Base-by-base conservation (phyloP, 1,139 yeast species). In the Kodamaea arcana region DNA sequence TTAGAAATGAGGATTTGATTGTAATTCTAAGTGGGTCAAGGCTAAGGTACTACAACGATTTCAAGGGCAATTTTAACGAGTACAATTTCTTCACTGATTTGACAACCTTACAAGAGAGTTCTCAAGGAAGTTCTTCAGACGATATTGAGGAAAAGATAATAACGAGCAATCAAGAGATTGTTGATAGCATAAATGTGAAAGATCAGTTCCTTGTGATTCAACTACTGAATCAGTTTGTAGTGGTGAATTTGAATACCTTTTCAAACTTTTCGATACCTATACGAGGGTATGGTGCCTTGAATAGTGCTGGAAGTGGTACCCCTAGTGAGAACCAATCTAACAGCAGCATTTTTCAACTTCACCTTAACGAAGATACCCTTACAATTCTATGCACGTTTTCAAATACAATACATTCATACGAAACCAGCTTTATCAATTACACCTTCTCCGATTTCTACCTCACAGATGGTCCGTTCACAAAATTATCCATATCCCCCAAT, bases 31-130 rank as follows among this genome's bases (percentile, higher is more conserved):
- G 69, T 26, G 69, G 69, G 38, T 72, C 87, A 2, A 65, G 67
- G 24, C 75, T 75, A 27, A 63, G 96, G 41, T 63, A 72, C 32
- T 90, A 88, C 52, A 60, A 72, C 32, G 90, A 85, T 46, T 78
- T 84, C 42, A 75, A 75, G 24, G 86, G 87, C 4, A 78, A 75
- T 35, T 80, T 80, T 49, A 69, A 72, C 32, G 86, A 81, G 43
- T 54, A 60, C 42, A 36, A 43, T 30, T 72, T 57, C 33, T 13
- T 15, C 6, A 15, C 17, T 13, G 28, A 25, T 13, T 9, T 25
- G 28, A 14, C 56, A 60, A 67, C 69, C 65, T 33, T 44, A 58
- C 16, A 51, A 56, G 12, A 52, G 52, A 0, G 58, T 78, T n/a
- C 52, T 50, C 9, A 65, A 27, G 15, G 17, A 4, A 20, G 18